Evolutionary conservation across 163 green algal genomes (phyloP), one percentile per base, ranked within the genome.

Genomic region (Prototheca wickerhamii): DNA sequence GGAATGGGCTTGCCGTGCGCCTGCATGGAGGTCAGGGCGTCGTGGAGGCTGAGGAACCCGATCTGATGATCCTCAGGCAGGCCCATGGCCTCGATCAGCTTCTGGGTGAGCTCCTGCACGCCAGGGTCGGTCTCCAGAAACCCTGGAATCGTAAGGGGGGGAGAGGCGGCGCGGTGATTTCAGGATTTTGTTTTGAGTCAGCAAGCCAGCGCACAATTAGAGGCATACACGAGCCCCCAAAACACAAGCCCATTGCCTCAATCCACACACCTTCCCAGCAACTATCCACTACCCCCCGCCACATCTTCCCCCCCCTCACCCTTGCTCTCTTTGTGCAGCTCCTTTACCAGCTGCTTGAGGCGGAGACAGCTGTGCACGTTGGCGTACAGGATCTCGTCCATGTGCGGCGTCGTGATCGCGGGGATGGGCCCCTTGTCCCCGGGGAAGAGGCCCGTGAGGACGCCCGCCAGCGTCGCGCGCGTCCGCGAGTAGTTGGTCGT

Each of bases 401-500:
- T 56, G 26, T 88, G 78, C 3, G 35, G 53, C n/a, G 76, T 70
- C 10, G 70, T 81, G 12, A 61, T 35, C 0, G 79, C 71, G 8
- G 67, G 60, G 6, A 86, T 71, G 21, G 72, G 61, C n/a, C 63
- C 12, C 1, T 21, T 26, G 5, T 65, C 42, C 10, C 72, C 70
- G 23, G 81, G 76, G 55, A 83, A 90, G 12, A 92, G 74, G 3
- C 86, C 86, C 2, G 79, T 85, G 20, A 93, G 68, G 52, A 93
- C 84, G 8, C 84, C 84, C 33, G 64, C 71, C 61, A 91, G 68
- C 7, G 82, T 93, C 25, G 69, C 78, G 15, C 81, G 65, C 0
- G 84, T 91, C n/a, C 84, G 70, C 26, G 61, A 53, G 64, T 84
- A 84, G 60, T 89, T 89, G 40, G 86, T 91, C 42, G 76, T 89